Conservation (phyloP, 2,329 filamentous ascomycete genomes). For the Alternaria brassicicola region DNA sequence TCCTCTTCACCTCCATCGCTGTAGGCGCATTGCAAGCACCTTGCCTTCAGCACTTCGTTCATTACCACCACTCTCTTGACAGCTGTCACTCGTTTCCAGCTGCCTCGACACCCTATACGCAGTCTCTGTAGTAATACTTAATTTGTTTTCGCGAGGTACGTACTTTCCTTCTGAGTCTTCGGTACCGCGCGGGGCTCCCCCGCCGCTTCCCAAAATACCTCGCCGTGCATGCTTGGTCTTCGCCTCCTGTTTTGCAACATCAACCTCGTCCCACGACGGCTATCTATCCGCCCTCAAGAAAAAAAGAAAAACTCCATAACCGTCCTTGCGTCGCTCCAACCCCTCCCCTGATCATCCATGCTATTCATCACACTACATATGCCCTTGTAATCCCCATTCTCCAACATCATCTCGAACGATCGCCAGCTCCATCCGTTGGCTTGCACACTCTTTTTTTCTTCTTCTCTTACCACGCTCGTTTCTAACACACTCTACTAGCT, state of each 20-base stretch:
- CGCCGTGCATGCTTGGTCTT: slow-evolving; percentile 3
- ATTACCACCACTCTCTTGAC: slow-evolving; percentile 24
- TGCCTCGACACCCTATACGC: slow-evolving; percentile 2
- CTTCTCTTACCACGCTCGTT: neutral
- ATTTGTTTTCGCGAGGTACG: slow-evolving; percentile 16
- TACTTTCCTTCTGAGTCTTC: slow-evolving; percentile 5
- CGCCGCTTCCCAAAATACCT: slow-evolving; percentile 1
- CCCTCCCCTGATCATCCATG: neutral
- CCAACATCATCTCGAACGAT: neutral
- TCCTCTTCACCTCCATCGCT: slow-evolving; percentile 28
- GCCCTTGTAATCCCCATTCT: neutral
- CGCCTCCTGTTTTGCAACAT: slow-evolving; percentile 9
- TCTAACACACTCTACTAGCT: slow-evolving; percentile 9
- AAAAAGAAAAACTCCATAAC: slow-evolving; percentile 1
- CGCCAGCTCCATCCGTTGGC: slow-evolving; percentile 3
- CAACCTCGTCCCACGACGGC: slow-evolving; percentile 4
- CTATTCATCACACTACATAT: neutral
- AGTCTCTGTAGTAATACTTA: slow-evolving; percentile 9
- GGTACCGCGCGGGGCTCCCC: slow-evolving; percentile 1
- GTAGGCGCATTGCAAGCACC: slow-evolving; percentile 31
- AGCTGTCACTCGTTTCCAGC: slow-evolving; percentile 39
- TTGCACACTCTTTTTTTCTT: slow-evolving; percentile 16
- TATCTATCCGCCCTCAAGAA: slow-evolving; percentile 9
- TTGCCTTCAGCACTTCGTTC: slow-evolving; percentile 33
- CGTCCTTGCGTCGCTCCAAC: neutral